A percentile compares a stretch with the other conserved stretches of the same genome.
Evolutionary conservation across 345 rosid genomes (phyloP).

Genomic region (Brassica napus): Da-Ae NC_063434.1:6350001-6350500

Average conservation of each 20-base stretch:
- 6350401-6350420: not conserved
- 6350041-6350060: slow-evolving; percentile 7
- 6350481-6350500: slow-evolving; percentile 36
- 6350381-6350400: not conserved
- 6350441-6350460: slow-evolving; percentile 17
- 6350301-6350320: not conserved
- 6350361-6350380: not conserved
- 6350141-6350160: not conserved
- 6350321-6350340: not conserved
- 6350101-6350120: not conserved
- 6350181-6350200: not conserved
- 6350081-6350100: not conserved
- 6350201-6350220: not conserved
- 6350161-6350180: not conserved
- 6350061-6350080: not conserved
- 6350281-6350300: not conserved
- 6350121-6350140: not conserved
- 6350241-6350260: not conserved
- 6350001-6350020: not conserved
- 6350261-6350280: not conserved
- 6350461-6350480: slow-evolving; percentile 11
- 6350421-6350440: not conserved
- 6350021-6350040: not conserved
- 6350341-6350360: not conserved
- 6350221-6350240: not conserved